Conservation (phyloP, 1,139 yeast species). For the Protomyces gravidus region DNA sequence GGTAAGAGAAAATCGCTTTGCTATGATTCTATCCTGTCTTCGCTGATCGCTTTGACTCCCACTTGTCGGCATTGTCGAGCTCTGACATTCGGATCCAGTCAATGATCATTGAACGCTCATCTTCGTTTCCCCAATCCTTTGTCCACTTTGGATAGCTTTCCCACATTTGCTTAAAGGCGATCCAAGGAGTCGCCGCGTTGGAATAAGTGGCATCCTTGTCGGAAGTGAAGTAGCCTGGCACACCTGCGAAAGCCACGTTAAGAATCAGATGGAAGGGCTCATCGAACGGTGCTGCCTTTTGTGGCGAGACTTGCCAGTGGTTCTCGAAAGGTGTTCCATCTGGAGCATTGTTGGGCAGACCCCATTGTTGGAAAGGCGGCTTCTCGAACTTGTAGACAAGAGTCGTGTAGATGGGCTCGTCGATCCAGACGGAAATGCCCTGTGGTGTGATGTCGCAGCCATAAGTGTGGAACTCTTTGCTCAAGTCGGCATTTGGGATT, state of each 20-base stretch:
- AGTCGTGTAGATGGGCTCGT: conserved; percentile 32
- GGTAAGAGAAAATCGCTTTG: not conserved
- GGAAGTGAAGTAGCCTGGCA: conserved; percentile 31
- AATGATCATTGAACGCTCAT: conserved; percentile 3
- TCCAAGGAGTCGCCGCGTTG: conserved; percentile 6
- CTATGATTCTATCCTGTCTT: not conserved
- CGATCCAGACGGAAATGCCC: conserved; percentile 31
- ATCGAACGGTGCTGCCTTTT: conserved; percentile 32
- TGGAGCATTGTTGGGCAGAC: conserved; percentile 24
- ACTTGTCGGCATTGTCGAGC: conserved; percentile 16
- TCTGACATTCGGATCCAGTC: conserved; percentile 19
- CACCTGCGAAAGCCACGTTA: conserved; percentile 34
- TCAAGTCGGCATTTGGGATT: conserved; percentile 7
- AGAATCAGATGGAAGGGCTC: conserved; percentile 32
- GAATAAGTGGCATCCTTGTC: not conserved
- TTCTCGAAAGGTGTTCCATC: conserved; percentile 29
- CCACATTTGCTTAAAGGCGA: conserved; percentile 22
- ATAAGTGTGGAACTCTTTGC: conserved; percentile 31
- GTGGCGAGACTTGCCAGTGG: conserved; percentile 27
- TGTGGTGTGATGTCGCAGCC: conserved; percentile 33
- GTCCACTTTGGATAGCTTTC: conserved; percentile 7
- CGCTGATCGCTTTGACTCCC: conserved; percentile 5
- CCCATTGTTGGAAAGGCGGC: conserved; percentile 26
- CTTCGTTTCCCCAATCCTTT: conserved; percentile 9
- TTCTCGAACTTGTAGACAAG: conserved; percentile 29